A percentile compares a stretch with the other conserved stretches of the same genome.
These are phyloP conservation scores for Adenanthera pavonina DNA, from an alignment of 306 rosid species.

Conservation along the genomic window DNA sequence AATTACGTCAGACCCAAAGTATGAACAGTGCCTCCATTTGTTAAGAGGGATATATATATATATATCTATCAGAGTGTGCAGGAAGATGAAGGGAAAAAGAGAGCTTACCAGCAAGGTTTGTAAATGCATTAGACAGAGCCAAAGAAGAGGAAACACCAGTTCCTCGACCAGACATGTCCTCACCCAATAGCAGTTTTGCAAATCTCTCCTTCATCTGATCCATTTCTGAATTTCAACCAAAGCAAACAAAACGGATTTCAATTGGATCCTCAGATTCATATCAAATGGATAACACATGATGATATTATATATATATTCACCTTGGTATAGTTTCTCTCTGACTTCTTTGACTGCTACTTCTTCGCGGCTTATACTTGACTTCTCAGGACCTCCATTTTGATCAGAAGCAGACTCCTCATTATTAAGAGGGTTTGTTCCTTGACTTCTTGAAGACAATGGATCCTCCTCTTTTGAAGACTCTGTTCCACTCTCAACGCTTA, in stretches of 20 bases:
- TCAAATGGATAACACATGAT: not conserved
- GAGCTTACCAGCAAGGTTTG: slow-evolving; percentile 86
- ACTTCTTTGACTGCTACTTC: slow-evolving; percentile 57
- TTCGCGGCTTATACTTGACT: slow-evolving; percentile 48
- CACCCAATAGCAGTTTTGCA: slow-evolving; percentile 88
- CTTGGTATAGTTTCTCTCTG: slow-evolving; percentile 58
- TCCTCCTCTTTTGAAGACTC: slow-evolving; percentile 49
- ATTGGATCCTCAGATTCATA: not conserved
- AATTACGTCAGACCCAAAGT: not conserved
- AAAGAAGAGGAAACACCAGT: slow-evolving; percentile 96
- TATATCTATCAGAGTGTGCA: not conserved
- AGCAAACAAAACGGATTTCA: not conserved
- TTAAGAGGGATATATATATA: too few relatives aligned
- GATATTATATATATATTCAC: slow-evolving; percentile 31
- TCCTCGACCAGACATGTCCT: slow-evolving; percentile 99
- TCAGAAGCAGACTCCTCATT: slow-evolving; percentile 6
- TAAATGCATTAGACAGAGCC: slow-evolving; percentile 93
- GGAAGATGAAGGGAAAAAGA: not conserved
- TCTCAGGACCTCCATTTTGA: slow-evolving; percentile 23
- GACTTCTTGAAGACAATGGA: slow-evolving; percentile 46
- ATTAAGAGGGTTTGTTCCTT: slow-evolving; percentile 47
- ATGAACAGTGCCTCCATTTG: too few relatives aligned
- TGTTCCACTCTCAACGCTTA: slow-evolving; percentile 55
- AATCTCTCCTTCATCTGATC: slow-evolving; percentile 94
- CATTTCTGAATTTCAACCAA: slow-evolving; percentile 66